phyloP scores from a whole-genome alignment of 169 alveolate genomes.

The Plasmodium falciparum region DNA sequence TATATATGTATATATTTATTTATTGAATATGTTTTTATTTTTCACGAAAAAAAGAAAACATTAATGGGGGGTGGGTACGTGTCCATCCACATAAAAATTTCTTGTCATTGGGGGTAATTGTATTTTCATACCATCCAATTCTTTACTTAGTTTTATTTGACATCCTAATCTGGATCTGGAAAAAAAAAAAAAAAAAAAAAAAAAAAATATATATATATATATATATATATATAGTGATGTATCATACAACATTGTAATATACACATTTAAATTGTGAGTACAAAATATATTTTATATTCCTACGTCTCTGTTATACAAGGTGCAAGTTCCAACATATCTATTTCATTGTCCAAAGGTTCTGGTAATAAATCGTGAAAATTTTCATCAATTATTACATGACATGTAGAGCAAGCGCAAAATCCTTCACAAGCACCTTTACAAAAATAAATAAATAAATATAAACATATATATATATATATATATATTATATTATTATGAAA shows the following conservation, averaged over 20 bases:
- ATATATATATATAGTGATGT: neutral
- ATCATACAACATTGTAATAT: neutral
- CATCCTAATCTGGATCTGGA: constrained; percentile 95
- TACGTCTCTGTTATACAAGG: constrained; percentile 96
- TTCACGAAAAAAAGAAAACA: constrained; percentile 5
- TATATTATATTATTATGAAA: neutral
- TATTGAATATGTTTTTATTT: too few relatives aligned
- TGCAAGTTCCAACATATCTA: constrained; percentile 96
- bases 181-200: constrained; percentile 3
- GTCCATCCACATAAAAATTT: constrained; percentile 96
- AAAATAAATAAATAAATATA: neutral
- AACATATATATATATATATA: neutral
- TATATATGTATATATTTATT: too few relatives aligned
- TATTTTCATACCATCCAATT: constrained; percentile 89
- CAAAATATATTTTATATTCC: neutral
- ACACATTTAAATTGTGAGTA: too few relatives aligned
- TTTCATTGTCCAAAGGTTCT: constrained; percentile 93
- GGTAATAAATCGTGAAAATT: constrained; percentile 90
- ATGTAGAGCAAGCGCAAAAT: constrained; percentile 96
- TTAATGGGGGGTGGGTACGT: constrained; percentile 95
- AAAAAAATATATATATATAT: constrained; percentile 4
- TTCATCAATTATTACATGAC: constrained; percentile 96
- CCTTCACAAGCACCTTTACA: constrained; percentile 98
- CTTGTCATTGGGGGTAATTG: constrained; percentile 93
- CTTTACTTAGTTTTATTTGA: constrained; percentile 89